phyloP scores from a whole-genome alignment of 2,329 filamentous ascomycete genomes.

The Thielaviopsis punctulata region DNA sequence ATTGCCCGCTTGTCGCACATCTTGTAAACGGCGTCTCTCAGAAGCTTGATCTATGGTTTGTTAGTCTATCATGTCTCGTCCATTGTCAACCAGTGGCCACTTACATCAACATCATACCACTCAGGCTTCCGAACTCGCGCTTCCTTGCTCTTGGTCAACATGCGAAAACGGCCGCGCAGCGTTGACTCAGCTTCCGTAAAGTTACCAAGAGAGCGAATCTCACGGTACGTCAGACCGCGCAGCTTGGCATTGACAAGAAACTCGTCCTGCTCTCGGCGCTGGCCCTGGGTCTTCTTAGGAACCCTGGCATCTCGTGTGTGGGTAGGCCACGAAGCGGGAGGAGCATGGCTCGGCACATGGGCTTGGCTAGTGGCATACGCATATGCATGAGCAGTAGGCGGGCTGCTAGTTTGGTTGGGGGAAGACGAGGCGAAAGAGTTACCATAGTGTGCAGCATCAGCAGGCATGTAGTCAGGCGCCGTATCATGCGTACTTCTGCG shows the following conservation, averaged over 20 bases:
- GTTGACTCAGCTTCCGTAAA: conserved; percentile 55
- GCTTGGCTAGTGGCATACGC: not conserved
- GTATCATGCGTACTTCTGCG: not conserved
- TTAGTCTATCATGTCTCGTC: not conserved
- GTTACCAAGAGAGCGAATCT: conserved; percentile 38
- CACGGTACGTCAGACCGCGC: conserved; percentile 44
- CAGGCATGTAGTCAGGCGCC: not conserved
- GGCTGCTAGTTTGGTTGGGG: not conserved
- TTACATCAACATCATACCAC: conserved; percentile 48
- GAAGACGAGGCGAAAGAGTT: not conserved
- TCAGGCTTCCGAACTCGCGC: conserved; percentile 47
- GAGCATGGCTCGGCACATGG: not conserved
- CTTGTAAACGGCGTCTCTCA: conserved; percentile 27
- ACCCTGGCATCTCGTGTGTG: conserved; percentile 3
- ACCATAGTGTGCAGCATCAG: not conserved
- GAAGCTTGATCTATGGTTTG: conserved; percentile 25
- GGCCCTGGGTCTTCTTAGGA: conserved; percentile 1
- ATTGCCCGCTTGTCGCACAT: conserved; percentile 17
- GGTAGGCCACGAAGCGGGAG: not conserved
- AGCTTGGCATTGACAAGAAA: conserved; percentile 37
- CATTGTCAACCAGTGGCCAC: conserved; percentile 19
- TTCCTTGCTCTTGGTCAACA: conserved; percentile 44
- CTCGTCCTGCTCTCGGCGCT: conserved; percentile 22
- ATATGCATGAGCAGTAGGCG: not conserved
- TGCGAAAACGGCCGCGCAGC: conserved; percentile 48